Evolutionary conservation across 148 eudicot species (phyloP).

Genomic region (Tetragonia tetragonoides): DNA sequence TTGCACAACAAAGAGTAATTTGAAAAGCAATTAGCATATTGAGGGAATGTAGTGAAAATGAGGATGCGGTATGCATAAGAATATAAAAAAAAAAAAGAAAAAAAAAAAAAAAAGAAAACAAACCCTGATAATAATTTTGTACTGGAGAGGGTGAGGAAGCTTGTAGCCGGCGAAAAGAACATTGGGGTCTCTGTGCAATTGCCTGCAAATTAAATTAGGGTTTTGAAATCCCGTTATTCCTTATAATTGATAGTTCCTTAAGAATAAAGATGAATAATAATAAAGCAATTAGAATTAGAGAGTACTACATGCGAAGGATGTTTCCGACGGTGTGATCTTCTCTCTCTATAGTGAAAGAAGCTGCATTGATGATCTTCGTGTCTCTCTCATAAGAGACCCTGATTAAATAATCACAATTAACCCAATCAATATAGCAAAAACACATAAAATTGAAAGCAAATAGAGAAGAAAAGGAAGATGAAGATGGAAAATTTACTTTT

Average conservation of each 20-base stretch:
- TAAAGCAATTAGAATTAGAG: neutral
- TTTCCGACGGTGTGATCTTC: constrained; percentile 98
- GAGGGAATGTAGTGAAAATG: no score
- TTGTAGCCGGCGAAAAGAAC: constrained; percentile 96
- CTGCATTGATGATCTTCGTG: constrained; percentile 94
- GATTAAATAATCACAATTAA: neutral
- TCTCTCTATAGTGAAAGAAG: constrained; percentile 89
- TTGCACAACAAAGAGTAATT: no score
- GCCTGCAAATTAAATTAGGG: constrained; percentile 41
- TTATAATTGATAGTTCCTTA: no score
- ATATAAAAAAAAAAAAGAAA: no score
- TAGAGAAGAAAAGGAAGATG: neutral
- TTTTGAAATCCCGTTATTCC: neutral
- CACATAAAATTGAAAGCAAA: neutral
- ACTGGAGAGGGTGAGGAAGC: constrained; percentile 98
- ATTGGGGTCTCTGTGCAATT: constrained; percentile 86
- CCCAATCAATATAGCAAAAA: neutral
- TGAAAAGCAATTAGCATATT: no score
- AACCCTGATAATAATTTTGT: constrained; percentile 90
- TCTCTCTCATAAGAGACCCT: constrained; percentile 97
- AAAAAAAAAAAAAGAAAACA: constrained; percentile 20
- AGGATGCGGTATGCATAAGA: neutral
- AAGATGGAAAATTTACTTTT: constrained; percentile 46
- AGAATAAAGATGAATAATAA: no score
- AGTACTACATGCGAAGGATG: constrained; percentile 75